Evolutionary conservation across 257 asterid species (phyloP).

Genomic region (Anisodus acutangulus): DNA sequence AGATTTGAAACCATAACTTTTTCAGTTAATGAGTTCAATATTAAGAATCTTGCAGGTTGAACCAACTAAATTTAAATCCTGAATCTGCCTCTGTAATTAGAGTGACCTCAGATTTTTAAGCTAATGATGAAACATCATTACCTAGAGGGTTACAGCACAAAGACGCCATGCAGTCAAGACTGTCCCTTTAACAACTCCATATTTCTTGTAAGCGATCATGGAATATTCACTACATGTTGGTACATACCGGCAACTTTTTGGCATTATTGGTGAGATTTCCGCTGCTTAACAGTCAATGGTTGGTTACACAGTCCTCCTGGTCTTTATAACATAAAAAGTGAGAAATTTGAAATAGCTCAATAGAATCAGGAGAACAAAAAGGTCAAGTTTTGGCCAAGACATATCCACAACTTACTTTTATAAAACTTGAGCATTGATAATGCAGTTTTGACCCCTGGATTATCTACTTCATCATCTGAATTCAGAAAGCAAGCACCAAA

Average conservation of each 20-base stretch:
- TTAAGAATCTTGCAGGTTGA: too few species aligned
- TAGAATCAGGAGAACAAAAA: not conserved
- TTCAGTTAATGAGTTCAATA: too few species aligned
- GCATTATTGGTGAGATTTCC: constrained; percentile 88
- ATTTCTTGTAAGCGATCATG: constrained; percentile 92
- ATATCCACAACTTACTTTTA: constrained; percentile 58
- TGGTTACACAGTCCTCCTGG: constrained; percentile 12
- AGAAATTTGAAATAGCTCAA: constrained; percentile 12
- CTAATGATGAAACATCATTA: constrained; percentile 29
- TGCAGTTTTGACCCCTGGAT: constrained; percentile 77
- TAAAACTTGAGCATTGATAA: constrained; percentile 74
- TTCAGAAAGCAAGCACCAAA: not conserved
- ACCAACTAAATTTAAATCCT: too few species aligned
- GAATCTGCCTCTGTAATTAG: not conserved
- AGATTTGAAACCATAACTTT: too few species aligned
- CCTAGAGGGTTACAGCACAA: constrained; percentile 96
- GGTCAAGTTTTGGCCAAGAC: not conserved
- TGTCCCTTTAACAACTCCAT: constrained; percentile 79
- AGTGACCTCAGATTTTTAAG: not conserved
- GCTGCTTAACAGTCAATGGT: constrained; percentile 50
- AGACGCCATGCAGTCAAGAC: constrained; percentile 82
- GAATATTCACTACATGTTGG: constrained; percentile 97
- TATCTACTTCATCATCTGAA: constrained; percentile 65
- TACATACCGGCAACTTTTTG: constrained; percentile 79
- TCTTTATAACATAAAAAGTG: not conserved